phyloP scores from a whole-genome alignment of 225 moss, liverwort and hornwort genomes.

The Lunularia cruciata region DNA sequence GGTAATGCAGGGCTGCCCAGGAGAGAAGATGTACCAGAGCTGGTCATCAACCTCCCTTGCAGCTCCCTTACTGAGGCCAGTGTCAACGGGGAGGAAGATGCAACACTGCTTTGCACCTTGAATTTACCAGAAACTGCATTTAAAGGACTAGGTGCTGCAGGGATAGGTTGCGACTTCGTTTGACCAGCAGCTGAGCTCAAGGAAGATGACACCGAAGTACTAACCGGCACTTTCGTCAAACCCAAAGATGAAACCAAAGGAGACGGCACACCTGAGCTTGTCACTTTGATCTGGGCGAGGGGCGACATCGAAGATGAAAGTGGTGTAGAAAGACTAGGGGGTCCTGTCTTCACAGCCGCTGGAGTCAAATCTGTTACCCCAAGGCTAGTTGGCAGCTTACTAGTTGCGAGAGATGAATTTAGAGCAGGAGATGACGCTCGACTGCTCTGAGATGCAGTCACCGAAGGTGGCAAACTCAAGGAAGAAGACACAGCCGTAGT shows the following conservation, averaged over 20 bases:
- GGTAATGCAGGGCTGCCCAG: neutral
- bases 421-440: slow-evolving; percentile 3
- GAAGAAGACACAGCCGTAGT: slow-evolving; percentile 15
- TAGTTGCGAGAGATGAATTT: slow-evolving; percentile 1
- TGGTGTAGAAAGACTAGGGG: neutral
- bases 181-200: slow-evolving; percentile 13
- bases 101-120: slow-evolving; percentile 6
- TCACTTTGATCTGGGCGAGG: neutral
- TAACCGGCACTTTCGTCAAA: slow-evolving; percentile 3
- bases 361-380: neutral
- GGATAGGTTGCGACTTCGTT: neutral
- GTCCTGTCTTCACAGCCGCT: neutral
- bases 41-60: neutral
- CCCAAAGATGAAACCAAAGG: slow-evolving; percentile 15
- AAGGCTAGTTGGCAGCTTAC: neutral
- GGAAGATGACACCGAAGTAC: slow-evolving; percentile 1
- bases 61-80: neutral
- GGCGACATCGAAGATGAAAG: slow-evolving; percentile 1
- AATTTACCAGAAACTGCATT: neutral
- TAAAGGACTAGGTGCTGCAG: neutral
- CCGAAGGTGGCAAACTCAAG: slow-evolving; percentile 13
- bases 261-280: slow-evolving; percentile 3
- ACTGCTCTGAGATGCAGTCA: slow-evolving; percentile 2
- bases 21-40: neutral
- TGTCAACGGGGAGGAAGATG: neutral